Base-by-base conservation (phyloP, 2,329 filamentous ascomycete species). In the Cladosporium halotolerans region DNA sequence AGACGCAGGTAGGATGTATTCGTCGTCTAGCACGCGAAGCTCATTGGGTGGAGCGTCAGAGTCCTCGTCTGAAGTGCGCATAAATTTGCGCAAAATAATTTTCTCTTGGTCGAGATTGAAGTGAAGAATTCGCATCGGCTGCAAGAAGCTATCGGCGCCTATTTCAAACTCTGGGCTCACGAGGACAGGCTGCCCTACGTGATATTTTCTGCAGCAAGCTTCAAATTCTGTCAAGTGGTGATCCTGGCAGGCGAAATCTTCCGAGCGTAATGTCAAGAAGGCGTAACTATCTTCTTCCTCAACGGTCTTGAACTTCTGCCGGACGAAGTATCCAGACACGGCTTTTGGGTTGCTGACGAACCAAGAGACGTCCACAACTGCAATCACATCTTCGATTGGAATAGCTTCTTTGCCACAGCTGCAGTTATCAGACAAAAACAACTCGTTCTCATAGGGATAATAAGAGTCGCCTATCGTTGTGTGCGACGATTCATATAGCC, bases 341-440 rank as follows among this genome's bases (percentile, higher is more conserved):
- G 72, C 74, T 1, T 71, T 64, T 0, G 81, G 78, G 1, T 68
- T 66, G 0, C 75, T 75, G 6, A 81, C 79, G 68, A 81, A 84
- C 56, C 70, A 76, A 2, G 80, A 74, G 0, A 91, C 76, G 0
- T 74, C 58, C 39, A 86, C 79, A 1, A 78, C 79, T 0, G 74
- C 75, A 0, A 82, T 62, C 0, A 90, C 72, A 33, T 88, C 77
- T 0, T 76, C 68, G 1, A 77, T 74, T 0, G 73, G 59, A 3
- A 88, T 73, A 28, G 76, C 74, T 0, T 70, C 63, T 14, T 79
- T 73, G 0, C 72, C 66, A 57, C 88, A 93, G 1, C 84, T 86
- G 69, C 89, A 92, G 55, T 90, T 82, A 47, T 89, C 81, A 0
- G 84, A 88, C 0, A 92, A 69, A 57, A 93, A 93, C 0, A 93